Evolutionary conservation across 139 green algal species (phyloP), one percentile per base, ranked within the genome.

Genomic region (Coelastrella sp.): DNA sequence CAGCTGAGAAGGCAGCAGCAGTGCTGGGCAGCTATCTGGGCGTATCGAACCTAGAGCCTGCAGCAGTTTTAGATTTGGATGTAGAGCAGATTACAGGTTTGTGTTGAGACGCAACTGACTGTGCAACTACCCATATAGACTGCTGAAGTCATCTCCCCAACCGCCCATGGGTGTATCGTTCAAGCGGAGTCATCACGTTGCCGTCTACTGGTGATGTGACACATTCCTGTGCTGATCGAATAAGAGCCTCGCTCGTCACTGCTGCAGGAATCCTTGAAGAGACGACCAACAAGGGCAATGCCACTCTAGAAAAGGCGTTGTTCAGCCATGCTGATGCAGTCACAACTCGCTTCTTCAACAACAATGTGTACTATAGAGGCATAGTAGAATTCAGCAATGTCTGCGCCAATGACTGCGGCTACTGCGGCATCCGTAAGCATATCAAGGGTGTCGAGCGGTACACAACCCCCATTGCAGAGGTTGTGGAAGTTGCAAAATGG

Each of bases 381-480:
- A 92, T 95, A 35, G 84, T 94, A 4, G 92, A 95, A 86, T 95
- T 95, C 74, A 89, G 71, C 77, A 95, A 95, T 45, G 88, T 95
- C 23, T 95, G 92, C 73, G 50, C 88, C 30, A 92, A 92, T 72
- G 92, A 95, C 80, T 95, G 92, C 89, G 81, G 85, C 50, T 94
- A 95, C 83, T 95, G 92, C 85, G 92, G 92, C 71, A 93, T 95
- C 83, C 76, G 90, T 23, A 94, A 94, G 80, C 86, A 95, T 79
- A 79, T 60, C 50, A 8, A 41, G 15, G 41, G 38, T 9, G 48
- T 86, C 45, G 32, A 34, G 67, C 50, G 81, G 32, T 86, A 86
- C 81, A 86, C 81, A 9, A 86, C 80, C 19, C 67, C 81, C 60
- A 63, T 81, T 17, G 48, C 87, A 8, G 91, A 94, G 81, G 87